Evolutionary conservation across 148 eudicot species (phyloP).

Genomic region (Amaranthus palmeri): DNA sequence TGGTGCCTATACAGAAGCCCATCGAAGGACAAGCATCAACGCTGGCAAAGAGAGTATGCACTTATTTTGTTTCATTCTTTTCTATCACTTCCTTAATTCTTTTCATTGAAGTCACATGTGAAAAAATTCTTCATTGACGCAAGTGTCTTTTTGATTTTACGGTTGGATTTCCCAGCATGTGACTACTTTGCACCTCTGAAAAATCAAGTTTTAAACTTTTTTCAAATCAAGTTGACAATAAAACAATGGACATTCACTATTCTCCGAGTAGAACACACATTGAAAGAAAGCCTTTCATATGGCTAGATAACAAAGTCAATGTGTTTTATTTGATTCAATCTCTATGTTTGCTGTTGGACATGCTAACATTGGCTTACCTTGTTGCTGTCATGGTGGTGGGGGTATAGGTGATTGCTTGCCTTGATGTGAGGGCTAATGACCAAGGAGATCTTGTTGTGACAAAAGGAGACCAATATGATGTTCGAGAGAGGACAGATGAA

Average conservation of each 20-base stretch:
- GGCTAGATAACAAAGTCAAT: neutral
- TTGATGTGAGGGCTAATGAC: constrained; percentile 95
- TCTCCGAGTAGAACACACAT: neutral
- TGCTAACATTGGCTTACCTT: neutral
- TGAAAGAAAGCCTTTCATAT: neutral
- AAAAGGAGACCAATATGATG: constrained; percentile 99
- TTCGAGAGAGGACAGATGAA: constrained; percentile 70
- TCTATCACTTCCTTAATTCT: no score
- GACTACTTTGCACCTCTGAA: neutral
- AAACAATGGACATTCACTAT: neutral
- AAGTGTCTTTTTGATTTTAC: neutral
- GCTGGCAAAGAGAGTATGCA: constrained; percentile 86
- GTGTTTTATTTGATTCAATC: neutral
- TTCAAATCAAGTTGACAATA: neutral
- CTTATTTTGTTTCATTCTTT: neutral
- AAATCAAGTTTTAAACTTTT: neutral
- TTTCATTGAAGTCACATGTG: neutral
- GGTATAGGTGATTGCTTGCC: constrained; percentile 93
- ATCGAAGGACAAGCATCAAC: constrained; percentile 68
- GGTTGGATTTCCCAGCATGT: neutral
- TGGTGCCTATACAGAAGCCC: constrained; percentile 76
- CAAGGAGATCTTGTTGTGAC: constrained; percentile 97
- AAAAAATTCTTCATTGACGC: neutral
- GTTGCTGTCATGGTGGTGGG: neutral
- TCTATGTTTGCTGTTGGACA: neutral